Percentiles rank a stretch among this genome's conserved stretches.
phyloP scores from a whole-genome alignment of 2,329 filamentous ascomycete genomes.

The Escovopsis sp. region DNA sequence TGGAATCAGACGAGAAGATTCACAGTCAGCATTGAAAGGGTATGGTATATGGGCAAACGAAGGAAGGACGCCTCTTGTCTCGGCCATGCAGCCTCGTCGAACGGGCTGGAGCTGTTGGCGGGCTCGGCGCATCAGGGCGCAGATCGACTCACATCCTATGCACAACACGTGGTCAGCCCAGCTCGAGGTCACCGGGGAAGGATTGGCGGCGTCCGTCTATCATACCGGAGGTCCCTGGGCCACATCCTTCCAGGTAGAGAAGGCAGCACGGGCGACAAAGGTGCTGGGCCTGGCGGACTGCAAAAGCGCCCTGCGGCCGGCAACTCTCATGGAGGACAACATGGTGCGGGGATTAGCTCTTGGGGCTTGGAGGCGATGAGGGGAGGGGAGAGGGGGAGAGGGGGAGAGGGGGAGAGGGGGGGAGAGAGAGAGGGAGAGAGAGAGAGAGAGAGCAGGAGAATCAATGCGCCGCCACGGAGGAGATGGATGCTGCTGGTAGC shows the following conservation, averaged over 20 bases:
- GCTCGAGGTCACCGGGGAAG: slow-evolving; percentile 8
- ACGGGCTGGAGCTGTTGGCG: neutral
- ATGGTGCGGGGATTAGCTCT: slow-evolving; percentile 19
- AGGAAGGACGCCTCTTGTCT: neutral
- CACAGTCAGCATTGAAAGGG: neutral
- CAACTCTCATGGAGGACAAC: slow-evolving; percentile 41
- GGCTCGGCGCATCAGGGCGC: too few species aligned
- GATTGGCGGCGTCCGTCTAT: slow-evolving; percentile 12
- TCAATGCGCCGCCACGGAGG: neutral
- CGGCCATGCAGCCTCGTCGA: neutral
- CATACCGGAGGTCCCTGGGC: slow-evolving; percentile 87
- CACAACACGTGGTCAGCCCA: neutral
- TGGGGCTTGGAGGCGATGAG: neutral
- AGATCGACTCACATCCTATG: slow-evolving; percentile 23
- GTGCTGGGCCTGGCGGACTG: slow-evolving; percentile 26
- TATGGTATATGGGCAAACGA: neutral
- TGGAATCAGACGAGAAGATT: slow-evolving; percentile 15
- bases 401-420: slow-evolving; percentile 5
- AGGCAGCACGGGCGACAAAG: slow-evolving; percentile 36
- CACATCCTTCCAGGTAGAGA: slow-evolving; percentile 78
- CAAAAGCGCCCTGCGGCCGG: slow-evolving; percentile 33
- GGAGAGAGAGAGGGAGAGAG: slow-evolving; percentile 6
- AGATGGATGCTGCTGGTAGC: too few species aligned
- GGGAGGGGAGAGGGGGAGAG: slow-evolving; percentile 1
- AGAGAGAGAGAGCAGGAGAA: slow-evolving; percentile 1